phyloP scores from a whole-genome alignment of 345 rosid genomes.

The Cardamine occulta region DNA sequence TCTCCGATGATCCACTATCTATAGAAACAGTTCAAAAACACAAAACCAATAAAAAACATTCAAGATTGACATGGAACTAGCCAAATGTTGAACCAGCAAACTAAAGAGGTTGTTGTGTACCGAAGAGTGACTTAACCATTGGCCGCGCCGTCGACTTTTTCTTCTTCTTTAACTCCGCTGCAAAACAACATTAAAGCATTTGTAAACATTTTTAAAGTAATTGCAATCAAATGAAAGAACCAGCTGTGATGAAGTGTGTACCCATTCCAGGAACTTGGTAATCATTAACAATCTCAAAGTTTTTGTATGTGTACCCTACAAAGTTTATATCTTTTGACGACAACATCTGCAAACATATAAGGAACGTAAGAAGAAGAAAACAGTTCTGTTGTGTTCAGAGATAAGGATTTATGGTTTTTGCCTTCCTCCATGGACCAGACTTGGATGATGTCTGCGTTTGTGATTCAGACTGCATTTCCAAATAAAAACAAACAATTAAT shows the following conservation, averaged over 20 bases:
- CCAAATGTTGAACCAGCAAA: neutral
- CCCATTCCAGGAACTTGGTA: constrained; percentile 94
- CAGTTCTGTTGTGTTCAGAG: neutral
- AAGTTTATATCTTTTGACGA: constrained; percentile 83
- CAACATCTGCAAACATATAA: constrained; percentile 63
- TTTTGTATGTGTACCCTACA: constrained; percentile 90
- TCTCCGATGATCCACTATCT: constrained; percentile 40
- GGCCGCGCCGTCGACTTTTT: constrained; percentile 67
- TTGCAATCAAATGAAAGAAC: constrained; percentile 10
- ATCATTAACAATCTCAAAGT: constrained; percentile 86
- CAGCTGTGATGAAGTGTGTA: constrained; percentile 35
- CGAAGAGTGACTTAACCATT: constrained; percentile 79
- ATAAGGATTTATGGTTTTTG: constrained; percentile 32
- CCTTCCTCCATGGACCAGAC: constrained; percentile 93
- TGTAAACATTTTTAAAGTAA: neutral
- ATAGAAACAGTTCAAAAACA: constrained; percentile 2
- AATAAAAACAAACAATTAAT: constrained; percentile 31
- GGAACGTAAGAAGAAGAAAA: neutral
- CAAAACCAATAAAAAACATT: neutral
- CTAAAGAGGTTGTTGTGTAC: constrained; percentile 40
- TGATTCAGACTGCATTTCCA: constrained; percentile 51
- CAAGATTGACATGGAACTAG: neutral
- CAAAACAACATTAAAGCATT: constrained; percentile 7
- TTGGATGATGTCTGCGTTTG: constrained; percentile 54
- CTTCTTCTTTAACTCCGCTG: constrained; percentile 93